Evolutionary conservation across 2,329 filamentous ascomycete species (phyloP).

Genomic region (Epichloe sp.): DNA sequence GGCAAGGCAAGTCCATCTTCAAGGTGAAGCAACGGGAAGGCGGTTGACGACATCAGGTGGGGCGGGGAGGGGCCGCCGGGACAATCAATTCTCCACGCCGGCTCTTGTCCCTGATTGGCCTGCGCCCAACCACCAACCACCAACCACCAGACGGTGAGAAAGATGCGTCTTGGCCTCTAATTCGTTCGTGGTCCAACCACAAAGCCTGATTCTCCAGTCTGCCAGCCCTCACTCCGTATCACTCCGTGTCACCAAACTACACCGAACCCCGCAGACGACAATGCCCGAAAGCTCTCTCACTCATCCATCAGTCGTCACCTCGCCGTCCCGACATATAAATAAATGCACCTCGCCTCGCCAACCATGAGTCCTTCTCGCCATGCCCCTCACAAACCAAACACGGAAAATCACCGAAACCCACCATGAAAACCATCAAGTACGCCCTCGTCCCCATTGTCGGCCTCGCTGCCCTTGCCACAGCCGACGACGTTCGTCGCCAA

Average conservation of each 20-base stretch:
- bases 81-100: not conserved
- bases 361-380: no score
- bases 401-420: not conserved
- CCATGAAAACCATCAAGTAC: not conserved
- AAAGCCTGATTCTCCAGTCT: no score
- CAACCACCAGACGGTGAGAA: no score
- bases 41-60: not conserved
- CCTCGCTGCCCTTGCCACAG: constrained; percentile 5
- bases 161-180: no score
- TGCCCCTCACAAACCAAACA: no score
- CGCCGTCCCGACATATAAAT: not conserved
- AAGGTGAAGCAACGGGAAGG: not conserved
- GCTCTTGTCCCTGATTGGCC: not conserved
- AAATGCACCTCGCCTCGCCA: not conserved
- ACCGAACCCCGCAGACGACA: not conserved
- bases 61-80: not conserved
- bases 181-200: no score
- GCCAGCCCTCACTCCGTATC: no score
- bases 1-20: no score
- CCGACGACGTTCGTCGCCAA: constrained; percentile 2
- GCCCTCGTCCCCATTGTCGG: constrained; percentile 2
- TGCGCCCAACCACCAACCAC: not conserved
- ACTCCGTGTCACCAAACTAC: not conserved
- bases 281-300: not conserved
- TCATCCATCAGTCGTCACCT: not conserved